A percentile compares a stretch with the other conserved stretches of the same genome.
Conservation (phyloP, 192 early-diverging fungal genomes). For the Backusella morwellensis region DNA sequence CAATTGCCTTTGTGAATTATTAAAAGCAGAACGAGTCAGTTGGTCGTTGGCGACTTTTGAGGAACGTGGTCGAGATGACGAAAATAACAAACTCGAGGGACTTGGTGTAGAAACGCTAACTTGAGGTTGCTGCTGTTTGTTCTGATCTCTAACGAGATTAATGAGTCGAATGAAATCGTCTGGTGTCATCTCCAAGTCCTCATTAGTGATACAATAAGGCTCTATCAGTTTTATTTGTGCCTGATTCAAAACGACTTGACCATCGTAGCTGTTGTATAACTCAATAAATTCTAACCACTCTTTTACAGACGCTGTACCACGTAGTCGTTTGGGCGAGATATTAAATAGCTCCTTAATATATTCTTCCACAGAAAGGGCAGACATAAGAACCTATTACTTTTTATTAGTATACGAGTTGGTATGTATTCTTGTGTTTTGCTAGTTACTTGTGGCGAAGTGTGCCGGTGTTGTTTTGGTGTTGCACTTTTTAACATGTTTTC, state of each 20-base stretch:
- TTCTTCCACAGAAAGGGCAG: neutral
- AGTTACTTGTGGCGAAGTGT: neutral
- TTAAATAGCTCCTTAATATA: neutral
- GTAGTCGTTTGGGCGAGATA: neutral
- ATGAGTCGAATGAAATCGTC: conserved; percentile 35
- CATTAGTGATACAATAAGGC: conserved; percentile 25
- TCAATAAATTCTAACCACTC: conserved; percentile 20
- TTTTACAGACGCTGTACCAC: neutral
- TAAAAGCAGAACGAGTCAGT: neutral
- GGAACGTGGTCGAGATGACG: conserved; percentile 9
- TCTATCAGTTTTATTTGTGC: conserved; percentile 22
- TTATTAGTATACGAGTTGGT: too few relatives aligned
- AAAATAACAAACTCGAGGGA: neutral
- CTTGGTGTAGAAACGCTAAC: neutral
- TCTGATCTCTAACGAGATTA: neutral
- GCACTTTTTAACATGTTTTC: neutral
- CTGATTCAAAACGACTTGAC: conserved; percentile 17
- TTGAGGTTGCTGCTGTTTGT: neutral
- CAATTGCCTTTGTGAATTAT: neutral
- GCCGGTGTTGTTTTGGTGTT: neutral
- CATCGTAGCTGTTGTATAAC: conserved; percentile 16
- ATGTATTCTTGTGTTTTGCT: neutral
- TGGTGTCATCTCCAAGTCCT: conserved; percentile 35
- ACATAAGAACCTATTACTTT: neutral
- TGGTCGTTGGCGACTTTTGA: neutral